phyloP scores from a whole-genome alignment of 164 flowering plant genomes.

The Vitis labrusca region DNA sequence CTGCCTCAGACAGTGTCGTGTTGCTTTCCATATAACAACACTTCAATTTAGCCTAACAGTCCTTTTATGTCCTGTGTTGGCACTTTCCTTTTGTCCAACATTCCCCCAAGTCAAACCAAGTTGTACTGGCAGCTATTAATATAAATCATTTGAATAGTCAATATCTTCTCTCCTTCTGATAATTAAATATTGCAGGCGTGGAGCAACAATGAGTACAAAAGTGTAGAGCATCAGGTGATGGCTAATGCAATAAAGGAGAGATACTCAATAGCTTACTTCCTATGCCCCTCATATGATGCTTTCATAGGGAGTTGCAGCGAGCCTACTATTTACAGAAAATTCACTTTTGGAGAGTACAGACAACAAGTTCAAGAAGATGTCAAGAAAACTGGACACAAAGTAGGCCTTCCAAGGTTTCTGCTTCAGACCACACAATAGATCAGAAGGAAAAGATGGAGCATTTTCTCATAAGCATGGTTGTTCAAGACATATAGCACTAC shows the following conservation, averaged over 20 bases:
- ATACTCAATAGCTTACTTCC: conserved; percentile 73
- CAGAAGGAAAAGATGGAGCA: neutral
- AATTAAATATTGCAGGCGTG: conserved; percentile 53
- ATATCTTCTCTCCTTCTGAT: neutral
- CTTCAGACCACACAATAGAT: conserved; percentile 8
- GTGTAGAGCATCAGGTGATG: conserved; percentile 81
- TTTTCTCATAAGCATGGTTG: neutral
- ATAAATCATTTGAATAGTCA: neutral
- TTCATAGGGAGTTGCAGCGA: conserved; percentile 50
- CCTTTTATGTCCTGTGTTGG: too few relatives aligned
- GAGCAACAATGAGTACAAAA: conserved; percentile 77
- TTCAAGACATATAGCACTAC: too few relatives aligned
- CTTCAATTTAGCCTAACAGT: too few relatives aligned
- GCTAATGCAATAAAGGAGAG: conserved; percentile 55
- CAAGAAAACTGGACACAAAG: conserved; percentile 54
- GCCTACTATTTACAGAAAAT: conserved; percentile 58
- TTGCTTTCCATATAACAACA: too few relatives aligned
- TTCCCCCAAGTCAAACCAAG: neutral
- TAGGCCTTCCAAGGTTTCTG: conserved; percentile 70
- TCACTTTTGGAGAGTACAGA: conserved; percentile 72
- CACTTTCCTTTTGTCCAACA: neutral
- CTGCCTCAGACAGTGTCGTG: too few relatives aligned
- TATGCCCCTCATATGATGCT: conserved; percentile 75
- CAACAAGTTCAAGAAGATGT: conserved; percentile 67
- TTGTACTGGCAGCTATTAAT: neutral